A percentile compares a stretch with the other conserved stretches of the same genome.
Conservation (phyloP, 108 stramenopile genomes). For the Fragilariopsis cylindrus region DNA sequence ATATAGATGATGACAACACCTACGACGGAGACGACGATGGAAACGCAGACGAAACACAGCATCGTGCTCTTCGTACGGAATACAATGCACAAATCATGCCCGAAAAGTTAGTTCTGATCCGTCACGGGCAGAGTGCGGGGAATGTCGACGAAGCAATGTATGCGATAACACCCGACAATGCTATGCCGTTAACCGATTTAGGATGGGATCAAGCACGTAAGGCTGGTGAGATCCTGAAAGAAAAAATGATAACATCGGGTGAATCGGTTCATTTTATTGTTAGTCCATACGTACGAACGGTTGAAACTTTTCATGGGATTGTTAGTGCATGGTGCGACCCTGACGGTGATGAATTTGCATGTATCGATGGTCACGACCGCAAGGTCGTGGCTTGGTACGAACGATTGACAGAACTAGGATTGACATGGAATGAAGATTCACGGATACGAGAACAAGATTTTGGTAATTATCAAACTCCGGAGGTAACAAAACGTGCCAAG, state of each 20-base stretch:
- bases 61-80: slow-evolving; percentile 32
- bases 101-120: slow-evolving; percentile 73
- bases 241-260: slow-evolving; percentile 44
- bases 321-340: slow-evolving; percentile 85
- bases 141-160: slow-evolving; percentile 81
- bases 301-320: slow-evolving; percentile 90
- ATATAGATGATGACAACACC: background rate
- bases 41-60: slow-evolving; percentile 2
- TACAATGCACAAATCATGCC: slow-evolving; percentile 84
- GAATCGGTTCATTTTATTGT: slow-evolving; percentile 84
- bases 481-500: slow-evolving; percentile 62
- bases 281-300: slow-evolving; percentile 82
- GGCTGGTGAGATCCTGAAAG: slow-evolving; percentile 62
- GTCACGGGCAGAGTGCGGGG: slow-evolving; percentile 85
- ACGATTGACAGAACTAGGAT: slow-evolving; percentile 63
- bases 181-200: slow-evolving; percentile 73
- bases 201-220: slow-evolving; percentile 84
- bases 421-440: slow-evolving; percentile 88
- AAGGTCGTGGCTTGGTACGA: slow-evolving; percentile 78
- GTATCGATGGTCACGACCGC: slow-evolving; percentile 49
- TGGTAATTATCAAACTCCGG: slow-evolving; percentile 78
- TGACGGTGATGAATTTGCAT: slow-evolving; percentile 46
- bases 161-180: slow-evolving; percentile 80
- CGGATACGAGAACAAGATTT: slow-evolving; percentile 91
- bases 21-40: background rate